phyloP scores from a whole-genome alignment of 257 asterid species.

The Solanum paucissectum region DNA sequence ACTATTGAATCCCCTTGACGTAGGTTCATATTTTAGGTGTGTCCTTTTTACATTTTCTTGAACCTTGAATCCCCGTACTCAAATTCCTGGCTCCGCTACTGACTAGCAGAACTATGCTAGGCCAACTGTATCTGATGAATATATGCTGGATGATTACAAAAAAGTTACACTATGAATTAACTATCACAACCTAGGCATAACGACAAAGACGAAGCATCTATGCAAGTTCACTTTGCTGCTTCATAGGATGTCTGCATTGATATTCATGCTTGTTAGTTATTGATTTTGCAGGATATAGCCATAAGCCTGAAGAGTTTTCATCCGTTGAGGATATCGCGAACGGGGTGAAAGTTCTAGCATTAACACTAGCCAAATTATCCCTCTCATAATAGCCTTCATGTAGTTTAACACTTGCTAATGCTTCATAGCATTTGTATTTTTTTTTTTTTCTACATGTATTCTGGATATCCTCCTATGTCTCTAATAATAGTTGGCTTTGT shows the following conservation, averaged over 20 bases:
- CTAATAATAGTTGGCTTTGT: background rate
- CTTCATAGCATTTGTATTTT: background rate
- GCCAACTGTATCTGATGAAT: background rate
- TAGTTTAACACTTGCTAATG: background rate
- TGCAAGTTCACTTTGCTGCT: background rate
- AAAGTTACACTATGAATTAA: background rate
- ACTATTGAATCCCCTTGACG: background rate
- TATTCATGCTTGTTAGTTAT: background rate
- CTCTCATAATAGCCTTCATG: constrained; percentile 10
- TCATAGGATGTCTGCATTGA: background rate
- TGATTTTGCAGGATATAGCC: constrained; percentile 45
- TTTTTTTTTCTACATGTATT: background rate
- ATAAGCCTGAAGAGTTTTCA: constrained; percentile 77
- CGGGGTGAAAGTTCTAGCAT: constrained; percentile 68
- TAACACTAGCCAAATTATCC: constrained; percentile 49
- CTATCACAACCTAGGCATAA: background rate
- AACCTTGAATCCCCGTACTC: background rate
- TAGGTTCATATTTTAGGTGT: background rate
- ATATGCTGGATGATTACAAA: background rate
- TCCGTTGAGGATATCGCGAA: constrained; percentile 41
- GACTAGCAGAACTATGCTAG: background rate
- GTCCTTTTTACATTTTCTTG: background rate
- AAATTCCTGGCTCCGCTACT: background rate
- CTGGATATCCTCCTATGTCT: background rate
- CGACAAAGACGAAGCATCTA: background rate